phyloP scores from a whole-genome alignment of 345 rosid genomes.

The Eucalyptus leucophloia region DNA sequence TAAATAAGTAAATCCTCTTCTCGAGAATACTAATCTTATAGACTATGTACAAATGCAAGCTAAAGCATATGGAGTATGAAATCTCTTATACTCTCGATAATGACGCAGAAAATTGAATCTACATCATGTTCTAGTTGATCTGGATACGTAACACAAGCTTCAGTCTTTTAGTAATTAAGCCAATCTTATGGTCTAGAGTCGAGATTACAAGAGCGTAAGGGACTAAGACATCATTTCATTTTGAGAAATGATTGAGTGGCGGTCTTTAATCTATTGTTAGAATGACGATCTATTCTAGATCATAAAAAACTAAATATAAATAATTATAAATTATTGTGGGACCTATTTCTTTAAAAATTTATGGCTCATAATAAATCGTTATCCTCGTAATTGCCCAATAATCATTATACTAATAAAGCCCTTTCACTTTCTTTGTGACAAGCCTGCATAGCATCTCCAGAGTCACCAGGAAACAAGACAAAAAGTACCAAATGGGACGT shows the following conservation, averaged over 20 bases:
- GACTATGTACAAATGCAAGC: neutral
- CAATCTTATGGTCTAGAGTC: too few relatives aligned
- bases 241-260: too few relatives aligned
- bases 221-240: neutral
- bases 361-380: fast-evolving
- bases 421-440: too few relatives aligned
- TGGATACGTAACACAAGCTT: neutral
- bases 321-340: too few relatives aligned
- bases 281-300: fast-evolving
- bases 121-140: too few relatives aligned
- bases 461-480: too few relatives aligned
- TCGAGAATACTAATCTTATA: neutral
- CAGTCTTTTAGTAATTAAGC: neutral
- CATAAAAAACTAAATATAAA: too few relatives aligned
- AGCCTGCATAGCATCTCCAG: too few relatives aligned
- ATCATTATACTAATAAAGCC: too few relatives aligned
- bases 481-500: neutral
- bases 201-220: too few relatives aligned
- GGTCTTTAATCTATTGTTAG: fast-evolving
- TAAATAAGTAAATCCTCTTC: neutral
- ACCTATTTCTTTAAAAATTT: fast-evolving
- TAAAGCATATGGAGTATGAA: neutral
- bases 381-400: too few relatives aligned
- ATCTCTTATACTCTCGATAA: neutral
- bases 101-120: neutral